These are phyloP conservation scores for Hypomontagnella submonticulosa DNA, from an alignment of 495 filamentous ascomycete species.

Conservation along the genomic window DNA sequence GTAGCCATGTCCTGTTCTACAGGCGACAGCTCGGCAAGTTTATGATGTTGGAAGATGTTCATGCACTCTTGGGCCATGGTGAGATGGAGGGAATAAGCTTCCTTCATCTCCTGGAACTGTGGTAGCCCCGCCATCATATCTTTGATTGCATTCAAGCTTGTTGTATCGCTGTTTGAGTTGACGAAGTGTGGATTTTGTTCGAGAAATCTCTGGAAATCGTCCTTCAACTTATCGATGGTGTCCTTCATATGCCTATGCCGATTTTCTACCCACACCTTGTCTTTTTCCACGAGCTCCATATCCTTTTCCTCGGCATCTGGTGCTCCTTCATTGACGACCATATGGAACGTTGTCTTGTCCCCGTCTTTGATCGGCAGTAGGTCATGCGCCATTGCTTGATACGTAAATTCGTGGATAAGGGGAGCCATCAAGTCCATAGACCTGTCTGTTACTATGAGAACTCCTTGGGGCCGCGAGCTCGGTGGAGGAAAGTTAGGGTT, in stretches of 20 bases:
- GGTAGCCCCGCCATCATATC: slow-evolving; percentile 96
- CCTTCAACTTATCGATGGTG: slow-evolving; percentile 90
- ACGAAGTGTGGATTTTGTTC: slow-evolving; percentile 94
- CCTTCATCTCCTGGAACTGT: slow-evolving; percentile 93
- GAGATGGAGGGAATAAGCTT: slow-evolving; percentile 92
- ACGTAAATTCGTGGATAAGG: slow-evolving; percentile 94
- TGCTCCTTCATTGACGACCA: slow-evolving; percentile 75
- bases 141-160: slow-evolving; percentile 89
- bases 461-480: slow-evolving; percentile 81
- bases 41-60: slow-evolving; percentile 85
- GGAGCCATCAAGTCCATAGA: slow-evolving; percentile 92
- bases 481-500: slow-evolving; percentile 86
- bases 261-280: slow-evolving; percentile 93
- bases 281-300: slow-evolving; percentile 87
- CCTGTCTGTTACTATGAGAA: slow-evolving; percentile 87
- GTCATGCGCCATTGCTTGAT: slow-evolving; percentile 97
- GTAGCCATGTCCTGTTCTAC: slow-evolving; percentile 89
- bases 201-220: slow-evolving; percentile 91
- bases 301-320: slow-evolving; percentile 80
- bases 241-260: slow-evolving; percentile 98
- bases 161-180: slow-evolving; percentile 71
- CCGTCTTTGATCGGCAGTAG: slow-evolving; percentile 86
- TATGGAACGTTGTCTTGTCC: slow-evolving; percentile 88
- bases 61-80: slow-evolving; percentile 99
- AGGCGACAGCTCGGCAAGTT: slow-evolving; percentile 85